phyloP scores from a whole-genome alignment of 148 eudicot species.

The Chenopodium formosanum region DNA sequence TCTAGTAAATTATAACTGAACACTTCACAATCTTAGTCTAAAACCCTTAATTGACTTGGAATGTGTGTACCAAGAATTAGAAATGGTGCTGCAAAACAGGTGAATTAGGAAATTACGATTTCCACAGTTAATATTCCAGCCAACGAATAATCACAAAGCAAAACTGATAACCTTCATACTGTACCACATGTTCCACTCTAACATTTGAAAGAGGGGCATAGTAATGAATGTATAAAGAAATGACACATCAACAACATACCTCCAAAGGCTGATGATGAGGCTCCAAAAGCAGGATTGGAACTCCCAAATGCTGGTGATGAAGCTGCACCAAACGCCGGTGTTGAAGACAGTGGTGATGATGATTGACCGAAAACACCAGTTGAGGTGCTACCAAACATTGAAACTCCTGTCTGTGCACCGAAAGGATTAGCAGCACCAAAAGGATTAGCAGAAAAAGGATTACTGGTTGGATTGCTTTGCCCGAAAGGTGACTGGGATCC shows the following conservation, averaged over 20 bases:
- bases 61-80: background rate
- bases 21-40: background rate
- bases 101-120: background rate
- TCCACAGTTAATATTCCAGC: background rate
- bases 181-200: background rate
- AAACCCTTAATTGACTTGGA: background rate
- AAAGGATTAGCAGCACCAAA: slow-evolving; percentile 75
- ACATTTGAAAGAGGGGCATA: background rate
- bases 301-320: slow-evolving; percentile 74
- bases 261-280: slow-evolving; percentile 66
- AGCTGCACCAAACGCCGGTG: slow-evolving; percentile 81
- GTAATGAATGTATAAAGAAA: slow-evolving; percentile 3
- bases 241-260: slow-evolving; percentile 37
- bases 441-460: slow-evolving; percentile 88
- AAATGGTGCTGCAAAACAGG: background rate
- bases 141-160: background rate
- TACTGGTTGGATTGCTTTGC: slow-evolving; percentile 64
- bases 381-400: slow-evolving; percentile 82
- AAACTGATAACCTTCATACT: background rate
- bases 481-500: slow-evolving; percentile 87
- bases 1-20: background rate
- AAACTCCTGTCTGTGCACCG: slow-evolving; percentile 80
- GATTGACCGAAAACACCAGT: slow-evolving; percentile 93
- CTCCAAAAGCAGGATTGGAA: slow-evolving; percentile 70
- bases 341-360: slow-evolving; percentile 63